These are phyloP conservation scores for Sclerotinia sclerotiorum DNA, from an alignment of 2,329 filamentous ascomycete species.

Conservation along the genomic window DNA sequence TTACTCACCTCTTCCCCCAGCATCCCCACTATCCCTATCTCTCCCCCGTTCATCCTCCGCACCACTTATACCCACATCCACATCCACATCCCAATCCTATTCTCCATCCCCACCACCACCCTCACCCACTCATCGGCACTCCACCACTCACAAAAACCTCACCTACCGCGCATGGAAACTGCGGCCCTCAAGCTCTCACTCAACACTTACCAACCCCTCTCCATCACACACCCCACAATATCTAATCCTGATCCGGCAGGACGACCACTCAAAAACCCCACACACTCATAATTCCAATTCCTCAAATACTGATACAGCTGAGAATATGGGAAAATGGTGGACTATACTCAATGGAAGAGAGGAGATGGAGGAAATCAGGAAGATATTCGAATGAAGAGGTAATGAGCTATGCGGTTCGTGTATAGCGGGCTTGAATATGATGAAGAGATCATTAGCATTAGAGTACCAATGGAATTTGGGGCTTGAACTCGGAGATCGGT, in stretches of 20 bases:
- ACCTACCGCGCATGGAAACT: conserved; percentile 9
- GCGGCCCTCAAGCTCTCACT: neutral
- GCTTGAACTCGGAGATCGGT: neutral
- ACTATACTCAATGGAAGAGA: neutral
- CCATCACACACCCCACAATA: neutral
- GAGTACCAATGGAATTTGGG: neutral
- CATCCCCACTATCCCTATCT: neutral
- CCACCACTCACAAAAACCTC: neutral
- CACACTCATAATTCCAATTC: too few species aligned
- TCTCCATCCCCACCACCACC: neutral
- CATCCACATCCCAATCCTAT: neutral
- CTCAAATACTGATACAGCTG: neutral
- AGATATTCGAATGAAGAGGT: neutral
- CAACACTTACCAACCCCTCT: neutral
- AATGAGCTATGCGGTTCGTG: too few species aligned
- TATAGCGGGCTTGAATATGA: too few species aligned
- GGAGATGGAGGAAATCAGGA: neutral
- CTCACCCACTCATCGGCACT: rapidly evolving
- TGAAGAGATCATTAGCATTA: too few species aligned
- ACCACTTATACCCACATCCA: neutral
- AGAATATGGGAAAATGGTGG: neutral
- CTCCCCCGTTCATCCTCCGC: neutral
- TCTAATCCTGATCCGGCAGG: neutral
- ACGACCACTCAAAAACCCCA: neutral
- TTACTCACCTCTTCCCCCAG: neutral